These are phyloP conservation scores for Mesembryanthemum crystallinum DNA, from an alignment of 148 eudicot species.

Conservation along the genomic window DNA sequence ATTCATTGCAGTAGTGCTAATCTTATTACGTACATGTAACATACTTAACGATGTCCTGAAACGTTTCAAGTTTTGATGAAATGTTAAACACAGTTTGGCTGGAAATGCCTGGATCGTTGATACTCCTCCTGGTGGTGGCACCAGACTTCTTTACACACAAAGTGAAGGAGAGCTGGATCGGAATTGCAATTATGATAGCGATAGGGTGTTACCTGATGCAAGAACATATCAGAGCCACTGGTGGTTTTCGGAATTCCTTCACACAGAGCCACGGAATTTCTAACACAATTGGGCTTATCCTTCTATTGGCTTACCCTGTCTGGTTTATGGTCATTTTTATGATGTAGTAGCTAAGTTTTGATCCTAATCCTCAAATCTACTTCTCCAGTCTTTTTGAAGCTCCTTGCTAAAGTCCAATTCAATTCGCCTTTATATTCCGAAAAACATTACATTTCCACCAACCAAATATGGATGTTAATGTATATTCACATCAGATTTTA, in stretches of 20 bases:
- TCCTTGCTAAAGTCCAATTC: too few relatives aligned
- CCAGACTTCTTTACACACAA: conserved; percentile 56
- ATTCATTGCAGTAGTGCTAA: too few relatives aligned
- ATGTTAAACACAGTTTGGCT: conserved; percentile 51
- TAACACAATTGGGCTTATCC: conserved; percentile 75
- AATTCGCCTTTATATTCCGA: too few relatives aligned
- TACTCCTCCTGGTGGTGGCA: conserved; percentile 72
- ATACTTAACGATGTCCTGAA: too few relatives aligned
- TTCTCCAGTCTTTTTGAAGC: too few relatives aligned
- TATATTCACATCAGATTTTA: too few relatives aligned
- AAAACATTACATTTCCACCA: too few relatives aligned
- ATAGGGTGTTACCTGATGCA: conserved; percentile 86
- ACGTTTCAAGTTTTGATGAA: too few relatives aligned
- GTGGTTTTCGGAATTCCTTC: conserved; percentile 77
- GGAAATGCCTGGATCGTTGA: conserved; percentile 74
- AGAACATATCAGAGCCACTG: conserved; percentile 80
- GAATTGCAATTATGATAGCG: conserved; percentile 44
- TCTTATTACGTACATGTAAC: too few relatives aligned
- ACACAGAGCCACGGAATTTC: conserved; percentile 75
- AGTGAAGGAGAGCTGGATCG: conserved; percentile 56
- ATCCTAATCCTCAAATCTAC: too few relatives aligned
- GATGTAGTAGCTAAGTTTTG: background rate
- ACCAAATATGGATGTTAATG: too few relatives aligned
- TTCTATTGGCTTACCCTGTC: conserved; percentile 66
- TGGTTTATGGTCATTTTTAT: conserved; percentile 54